A percentile compares a stretch with the other conserved stretches of the same genome.
Conservation (phyloP, 768 basidiomycete genomes). For the Suillus americanus region DNA sequence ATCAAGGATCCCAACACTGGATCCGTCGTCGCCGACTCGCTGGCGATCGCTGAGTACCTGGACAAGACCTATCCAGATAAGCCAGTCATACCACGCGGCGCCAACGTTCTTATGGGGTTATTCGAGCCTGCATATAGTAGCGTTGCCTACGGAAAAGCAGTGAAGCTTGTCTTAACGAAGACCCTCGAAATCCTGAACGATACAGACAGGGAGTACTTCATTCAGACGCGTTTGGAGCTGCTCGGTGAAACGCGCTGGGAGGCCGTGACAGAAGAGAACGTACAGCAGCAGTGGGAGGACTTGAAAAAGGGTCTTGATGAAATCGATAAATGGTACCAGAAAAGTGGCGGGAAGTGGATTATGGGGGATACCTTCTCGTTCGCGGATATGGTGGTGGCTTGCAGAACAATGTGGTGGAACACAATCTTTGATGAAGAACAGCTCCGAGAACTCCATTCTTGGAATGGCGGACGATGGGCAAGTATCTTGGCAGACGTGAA, state of each 20-base stretch:
- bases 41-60: constrained; percentile 13
- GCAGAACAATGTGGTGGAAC: constrained; percentile 5
- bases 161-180: not conserved
- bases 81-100: not conserved
- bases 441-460: constrained; percentile 3
- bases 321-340: constrained; percentile 6
- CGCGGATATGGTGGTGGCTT: constrained; percentile 8
- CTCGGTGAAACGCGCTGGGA: constrained; percentile 1
- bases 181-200: constrained; percentile 1
- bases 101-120: not conserved
- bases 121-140: constrained; percentile 2
- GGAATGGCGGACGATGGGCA: constrained; percentile 8
- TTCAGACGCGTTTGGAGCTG: not conserved
- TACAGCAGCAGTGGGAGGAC: constrained; percentile 1
- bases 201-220: constrained; percentile 7
- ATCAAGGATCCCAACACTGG: constrained; percentile 12
- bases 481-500: not conserved
- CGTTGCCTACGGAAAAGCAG: constrained; percentile 1
- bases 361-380: constrained; percentile 7
- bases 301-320: constrained; percentile 4
- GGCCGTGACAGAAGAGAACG: not conserved
- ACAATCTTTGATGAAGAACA: constrained; percentile 4
- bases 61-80: constrained; percentile 10
- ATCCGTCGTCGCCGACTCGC: constrained; percentile 6
- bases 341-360: constrained; percentile 9